Base-by-base conservation (phyloP, 2,329 filamentous ascomycete species). In the Clonostachys rosea region DNA sequence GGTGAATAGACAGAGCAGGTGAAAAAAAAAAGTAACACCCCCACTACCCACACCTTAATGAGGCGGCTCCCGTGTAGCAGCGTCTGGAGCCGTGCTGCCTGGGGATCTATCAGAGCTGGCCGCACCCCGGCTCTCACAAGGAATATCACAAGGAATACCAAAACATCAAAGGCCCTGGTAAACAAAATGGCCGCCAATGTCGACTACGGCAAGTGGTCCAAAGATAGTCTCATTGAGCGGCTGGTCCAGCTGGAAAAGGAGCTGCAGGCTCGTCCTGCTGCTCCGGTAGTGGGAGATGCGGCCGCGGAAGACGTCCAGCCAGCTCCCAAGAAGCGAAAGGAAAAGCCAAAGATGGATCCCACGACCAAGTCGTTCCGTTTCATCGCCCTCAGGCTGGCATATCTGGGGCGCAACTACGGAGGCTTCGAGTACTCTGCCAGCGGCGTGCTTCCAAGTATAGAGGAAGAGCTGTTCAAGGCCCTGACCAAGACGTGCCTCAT, bases 401-500 rank as follows among this genome's bases (percentile, higher is more conserved):
- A 99, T 64, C 71, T 97, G 35, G 94, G 94, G 42, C 88, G 89
- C 63, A 80, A 82, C 47, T 99, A 97, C 66, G 92, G 94, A 66
- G 94, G 94, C 2, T 95, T 91, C 64, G 94, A 99, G 71, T 89
- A 92, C 66, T 86, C 92, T 60, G 77, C 79, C 50, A 83, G 83
- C 54, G 86, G 87, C 50, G 70, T 81, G 5, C 65, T 89, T 52
- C 84, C 92, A 6, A 91, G 91, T 1, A 87, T 99, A 52, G 94
- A 99, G 66, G 91, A 96, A 67, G 88, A 91, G 66, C 64, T 99
- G 43, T 99, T 91, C 89, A 91, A 91, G 67, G 94, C 91, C 1
- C 70, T 99, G 54, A 83, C 85, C 47, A 92, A 88, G 66, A 82
- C 87, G 6, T 81, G 87, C 46, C 74, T 99, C 51, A 95, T 99